Conservation (phyloP, 768 basidiomycete species). For the Termitomyces sp. region DNA sequence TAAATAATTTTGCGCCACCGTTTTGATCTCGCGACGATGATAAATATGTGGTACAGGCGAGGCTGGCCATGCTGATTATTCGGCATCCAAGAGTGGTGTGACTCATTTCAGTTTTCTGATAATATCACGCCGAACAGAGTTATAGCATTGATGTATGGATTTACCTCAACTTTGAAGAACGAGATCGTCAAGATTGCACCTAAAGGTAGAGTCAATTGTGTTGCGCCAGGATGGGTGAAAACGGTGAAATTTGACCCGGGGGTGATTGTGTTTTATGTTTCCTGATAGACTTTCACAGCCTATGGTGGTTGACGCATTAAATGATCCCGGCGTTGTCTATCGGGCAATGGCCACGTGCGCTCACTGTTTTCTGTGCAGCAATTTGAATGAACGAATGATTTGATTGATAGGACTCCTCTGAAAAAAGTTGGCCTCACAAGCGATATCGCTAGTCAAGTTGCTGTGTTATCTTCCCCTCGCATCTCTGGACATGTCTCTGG, state of each 20-base stretch:
- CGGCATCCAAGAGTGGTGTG: conserved; percentile 64
- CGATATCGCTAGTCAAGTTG: conserved; percentile 65
- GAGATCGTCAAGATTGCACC: conserved; percentile 78
- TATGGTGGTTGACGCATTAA: conserved; percentile 53
- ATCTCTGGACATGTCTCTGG: conserved; percentile 71
- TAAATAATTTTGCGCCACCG: conserved; percentile 7
- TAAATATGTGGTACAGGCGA: conserved; percentile 30
- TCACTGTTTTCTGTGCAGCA: background rate
- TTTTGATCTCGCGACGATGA: background rate
- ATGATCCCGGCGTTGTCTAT: conserved; percentile 49
- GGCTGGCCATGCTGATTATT: conserved; percentile 61
- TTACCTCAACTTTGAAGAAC: conserved; percentile 67
- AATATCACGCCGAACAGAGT: background rate
- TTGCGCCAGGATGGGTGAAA: conserved; percentile 65
- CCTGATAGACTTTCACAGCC: conserved; percentile 21
- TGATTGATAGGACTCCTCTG: conserved; percentile 49
- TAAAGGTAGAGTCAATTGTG: conserved; percentile 60
- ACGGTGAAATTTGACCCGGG: conserved; percentile 30
- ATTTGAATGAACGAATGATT: background rate
- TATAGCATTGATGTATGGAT: conserved; percentile 67
- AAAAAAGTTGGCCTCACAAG: conserved; percentile 59
- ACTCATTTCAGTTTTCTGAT: background rate
- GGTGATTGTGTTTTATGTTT: background rate
- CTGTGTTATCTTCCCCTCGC: conserved; percentile 50
- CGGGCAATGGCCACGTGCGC: conserved; percentile 64